Evolutionary conservation across 129 eudicot genomes (phyloP), one percentile per base, ranked within the genome.

Genomic region (Heracleum sosnowskyi): DNA sequence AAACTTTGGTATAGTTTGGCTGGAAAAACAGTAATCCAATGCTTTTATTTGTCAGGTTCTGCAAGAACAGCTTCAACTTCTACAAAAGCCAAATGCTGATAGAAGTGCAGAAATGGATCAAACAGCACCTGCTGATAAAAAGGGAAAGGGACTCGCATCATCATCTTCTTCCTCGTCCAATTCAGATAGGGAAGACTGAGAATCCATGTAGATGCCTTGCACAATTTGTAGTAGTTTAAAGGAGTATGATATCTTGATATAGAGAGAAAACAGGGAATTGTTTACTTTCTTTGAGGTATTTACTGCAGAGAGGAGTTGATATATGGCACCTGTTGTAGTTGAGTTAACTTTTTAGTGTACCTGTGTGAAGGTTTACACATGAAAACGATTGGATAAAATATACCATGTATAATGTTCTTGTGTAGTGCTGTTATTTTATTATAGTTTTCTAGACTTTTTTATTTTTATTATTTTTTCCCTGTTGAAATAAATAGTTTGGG

Each of bases 61-160:
- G 86, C 90, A 87, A 81, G 80, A 36, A 76, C 89, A 85, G 80
- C 90, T 89, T 49, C 62, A 83, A 45, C 82, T 45, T 55, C 76
- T 89, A 47, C 86, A 79, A 70, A 86, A 75, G 77, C 69, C 86
- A 26, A 70, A 60, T 40, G 15, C 80, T 2, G 85, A 82, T 72
- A 85, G 49, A 75, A 68, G 51, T 37, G 22, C 47, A 1, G 79
- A 80, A 11, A n/a, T 20, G 11, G 44, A 42, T 70, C 60, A 66
- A 31, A 33, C 78, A 24, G 53, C 41, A 45, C 75, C 81, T 75
- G 75, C 87, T 64, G 85, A 88, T 77, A 45, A 68, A 80, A 88
- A 90, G 86, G 90, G 92, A 71, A 90, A 90, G 83, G 81, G 87
- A 1, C 82, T 77, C 79, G 73, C 85, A 78, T 60, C 85, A 41